phyloP scores from a whole-genome alignment of 2,329 filamentous ascomycete genomes.

The Talaromyces sp. region DNA sequence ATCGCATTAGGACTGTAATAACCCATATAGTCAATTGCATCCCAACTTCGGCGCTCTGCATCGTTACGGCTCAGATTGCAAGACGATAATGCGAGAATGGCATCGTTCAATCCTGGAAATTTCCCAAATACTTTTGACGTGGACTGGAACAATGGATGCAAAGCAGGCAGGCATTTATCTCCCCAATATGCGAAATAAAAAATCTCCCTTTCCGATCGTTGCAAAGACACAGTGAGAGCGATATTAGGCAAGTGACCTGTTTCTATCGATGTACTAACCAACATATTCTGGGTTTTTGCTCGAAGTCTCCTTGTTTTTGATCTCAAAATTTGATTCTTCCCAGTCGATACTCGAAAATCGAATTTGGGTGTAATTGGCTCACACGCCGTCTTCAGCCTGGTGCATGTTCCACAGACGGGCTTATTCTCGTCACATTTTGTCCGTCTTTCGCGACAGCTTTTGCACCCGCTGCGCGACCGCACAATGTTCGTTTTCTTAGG shows the following conservation, averaged over 20 bases:
- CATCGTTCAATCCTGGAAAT: not conserved
- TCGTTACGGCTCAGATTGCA: not conserved
- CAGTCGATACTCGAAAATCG: not conserved
- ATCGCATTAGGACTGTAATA: not conserved
- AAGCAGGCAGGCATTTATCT: not conserved
- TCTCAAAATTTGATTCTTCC: not conserved
- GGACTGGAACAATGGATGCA: not conserved
- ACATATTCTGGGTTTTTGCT: not conserved
- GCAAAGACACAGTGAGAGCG: not conserved
- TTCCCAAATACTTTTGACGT: not conserved
- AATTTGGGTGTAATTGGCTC: not conserved
- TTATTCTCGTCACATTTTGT: conserved; percentile 8
- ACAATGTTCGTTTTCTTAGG: conserved; percentile 12
- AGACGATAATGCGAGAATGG: not conserved
- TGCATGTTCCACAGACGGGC: not conserved
- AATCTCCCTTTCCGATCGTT: not conserved
- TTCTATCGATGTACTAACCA: not conserved
- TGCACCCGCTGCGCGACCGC: conserved; percentile 13
- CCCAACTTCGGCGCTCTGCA: not conserved
- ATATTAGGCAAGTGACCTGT: not conserved
- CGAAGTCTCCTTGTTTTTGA: not conserved
- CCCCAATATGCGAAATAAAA: not conserved
- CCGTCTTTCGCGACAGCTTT: conserved; percentile 1
- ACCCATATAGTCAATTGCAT: not conserved
- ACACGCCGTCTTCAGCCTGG: not conserved